Percentiles rank a stretch among this genome's conserved stretches.
phyloP scores from a whole-genome alignment of 768 basidiomycete species.

The Leccinum obscurum region DNA sequence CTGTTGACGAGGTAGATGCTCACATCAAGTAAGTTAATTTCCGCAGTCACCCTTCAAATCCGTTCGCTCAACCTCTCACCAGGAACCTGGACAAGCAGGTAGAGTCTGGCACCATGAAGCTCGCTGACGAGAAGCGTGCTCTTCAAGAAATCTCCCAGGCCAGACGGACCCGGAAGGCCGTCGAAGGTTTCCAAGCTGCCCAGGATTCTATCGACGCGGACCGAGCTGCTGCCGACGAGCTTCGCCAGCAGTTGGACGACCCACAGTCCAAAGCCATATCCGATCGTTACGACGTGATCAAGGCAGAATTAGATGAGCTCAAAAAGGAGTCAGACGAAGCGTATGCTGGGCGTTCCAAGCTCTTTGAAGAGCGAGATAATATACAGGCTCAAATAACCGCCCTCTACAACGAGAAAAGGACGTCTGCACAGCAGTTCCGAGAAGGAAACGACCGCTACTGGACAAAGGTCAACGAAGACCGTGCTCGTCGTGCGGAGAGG shows the following conservation, averaged over 20 bases:
- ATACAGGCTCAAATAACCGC: constrained; percentile 68
- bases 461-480: constrained; percentile 85
- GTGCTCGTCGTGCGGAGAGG: constrained; percentile 77
- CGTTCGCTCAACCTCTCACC: constrained; percentile 10
- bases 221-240: constrained; percentile 69
- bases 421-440: constrained; percentile 66
- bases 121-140: constrained; percentile 94
- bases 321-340: constrained; percentile 86
- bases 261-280: constrained; percentile 82
- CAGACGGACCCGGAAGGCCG: constrained; percentile 67
- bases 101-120: constrained; percentile 87
- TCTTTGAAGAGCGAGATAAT: constrained; percentile 84
- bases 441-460: constrained; percentile 84
- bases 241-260: constrained; percentile 84
- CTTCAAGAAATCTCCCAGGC: constrained; percentile 81
- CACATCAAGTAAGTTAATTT: constrained; percentile 69
- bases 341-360: constrained; percentile 74
- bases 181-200: constrained; percentile 80
- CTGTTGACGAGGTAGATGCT: constrained; percentile 80
- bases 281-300: constrained; percentile 79
- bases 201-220: constrained; percentile 83
- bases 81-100: constrained; percentile 88
- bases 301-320: constrained; percentile 80
- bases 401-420: constrained; percentile 77
- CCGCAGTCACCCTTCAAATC: constrained; percentile 1